Base-by-base conservation (phyloP, 106 monocot genomes). In the Xerophyta viscosa region DNA sequence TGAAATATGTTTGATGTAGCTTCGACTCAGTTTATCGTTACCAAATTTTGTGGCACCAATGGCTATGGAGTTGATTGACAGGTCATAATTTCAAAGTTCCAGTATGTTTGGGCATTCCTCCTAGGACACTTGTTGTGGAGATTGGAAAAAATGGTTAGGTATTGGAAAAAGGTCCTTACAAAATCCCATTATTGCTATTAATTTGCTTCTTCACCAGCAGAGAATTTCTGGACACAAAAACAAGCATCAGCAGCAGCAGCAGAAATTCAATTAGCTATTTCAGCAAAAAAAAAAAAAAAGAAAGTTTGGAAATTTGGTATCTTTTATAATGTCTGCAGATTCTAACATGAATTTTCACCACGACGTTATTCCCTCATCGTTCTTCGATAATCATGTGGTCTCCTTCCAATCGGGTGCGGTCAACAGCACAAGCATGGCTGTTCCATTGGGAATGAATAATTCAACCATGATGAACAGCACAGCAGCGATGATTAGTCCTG, bases 401-500 rank as follows among this genome's bases (percentile, higher is more conserved):
- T 80, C 83, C 20, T 93, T 93, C 49, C 93, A 93, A 27, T 29
- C 80, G n/a, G 73, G 58, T 31, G 67, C 45, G 20, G 20, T 70
- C 27, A 76, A 52, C 43, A 63, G 54, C 66, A 54, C 58, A 6
- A 19, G 51, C 4, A 66, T 53, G 29, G 50, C 72, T 10, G 27
- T 77, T 21, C 61, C 66, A 4, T 52, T 50, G 11, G 70, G 28
- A 21, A 54, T n/a, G n/a, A n/a, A n/a, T n/a, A n/a, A n/a, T n/a
- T n/a, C n/a, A n/a, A n/a, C n/a, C n/a, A n/a, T n/a, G n/a, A n/a
- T n/a, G n/a, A n/a, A n/a, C n/a, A n/a, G n/a, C n/a, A n/a, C n/a
- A n/a, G n/a, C n/a, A n/a, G n/a, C n/a, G n/a, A n/a, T n/a, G n/a
- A n/a, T 48, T 20, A 56, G 45, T n/a, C 44, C 72, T 31, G 63